Percentiles rank a stretch among this genome's conserved stretches.
Evolutionary conservation across 2,329 filamentous ascomycete genomes (phyloP).

Genomic region (Pleoardoris graminearum): DNA sequence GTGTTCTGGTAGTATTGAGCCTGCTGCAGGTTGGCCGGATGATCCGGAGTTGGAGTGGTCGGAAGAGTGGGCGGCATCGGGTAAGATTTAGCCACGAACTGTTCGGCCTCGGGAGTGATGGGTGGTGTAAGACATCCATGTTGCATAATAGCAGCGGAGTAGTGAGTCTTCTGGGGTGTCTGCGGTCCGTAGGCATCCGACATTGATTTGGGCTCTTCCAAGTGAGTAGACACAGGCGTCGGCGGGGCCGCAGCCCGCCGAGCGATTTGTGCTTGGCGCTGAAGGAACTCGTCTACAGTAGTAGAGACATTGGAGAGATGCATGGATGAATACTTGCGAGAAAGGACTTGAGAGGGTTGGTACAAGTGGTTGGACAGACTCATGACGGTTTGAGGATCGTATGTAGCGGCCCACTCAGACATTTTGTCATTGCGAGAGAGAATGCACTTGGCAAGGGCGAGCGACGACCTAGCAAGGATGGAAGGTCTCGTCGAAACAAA

Average conservation of each 20-base stretch:
- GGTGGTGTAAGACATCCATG: constrained; percentile 83
- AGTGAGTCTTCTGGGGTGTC: constrained; percentile 77
- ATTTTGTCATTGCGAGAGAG: constrained; percentile 78
- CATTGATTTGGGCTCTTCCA: constrained; percentile 53
- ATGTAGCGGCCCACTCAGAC: constrained; percentile 73
- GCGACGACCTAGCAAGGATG: constrained; percentile 82
- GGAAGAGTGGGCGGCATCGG: constrained; percentile 32
- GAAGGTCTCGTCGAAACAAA: constrained; percentile 93
- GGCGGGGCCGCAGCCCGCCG: constrained; percentile 51
- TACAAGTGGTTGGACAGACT: constrained; percentile 67
- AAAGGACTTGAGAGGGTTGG: constrained; percentile 68
- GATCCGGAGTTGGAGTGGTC: constrained; percentile 43
- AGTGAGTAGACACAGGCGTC: constrained; percentile 61
- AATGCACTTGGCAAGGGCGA: constrained; percentile 85
- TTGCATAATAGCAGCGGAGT: constrained; percentile 62
- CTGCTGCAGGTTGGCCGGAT: constrained; percentile 34
- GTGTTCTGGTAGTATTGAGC: constrained; percentile 41
- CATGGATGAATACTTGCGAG: constrained; percentile 68
- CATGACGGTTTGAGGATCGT: constrained; percentile 69
- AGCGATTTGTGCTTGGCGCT: constrained; percentile 59
- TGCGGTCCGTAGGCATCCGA: constrained; percentile 63
- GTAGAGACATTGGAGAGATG: constrained; percentile 67
- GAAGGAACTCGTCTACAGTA: constrained; percentile 68
- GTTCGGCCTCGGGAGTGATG: constrained; percentile 72
- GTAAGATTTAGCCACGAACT: constrained; percentile 39